Conservation (phyloP, 495 filamentous ascomycete genomes). For the Cercophora samala region DNA sequence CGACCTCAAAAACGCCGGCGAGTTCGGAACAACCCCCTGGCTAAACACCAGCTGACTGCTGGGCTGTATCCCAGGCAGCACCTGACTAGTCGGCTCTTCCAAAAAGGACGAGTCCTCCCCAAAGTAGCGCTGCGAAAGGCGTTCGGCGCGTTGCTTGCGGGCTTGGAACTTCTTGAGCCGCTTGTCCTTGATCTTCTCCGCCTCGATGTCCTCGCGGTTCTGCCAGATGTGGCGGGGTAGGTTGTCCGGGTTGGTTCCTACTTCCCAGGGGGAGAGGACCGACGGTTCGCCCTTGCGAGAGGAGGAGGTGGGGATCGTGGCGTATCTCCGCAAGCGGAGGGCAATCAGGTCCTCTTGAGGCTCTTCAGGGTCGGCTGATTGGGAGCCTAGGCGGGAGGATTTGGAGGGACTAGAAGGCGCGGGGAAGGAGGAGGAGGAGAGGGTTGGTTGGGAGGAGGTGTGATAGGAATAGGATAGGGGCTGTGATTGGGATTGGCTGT, state of each 20-base stretch:
- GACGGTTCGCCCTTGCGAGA: slow-evolving; percentile 15
- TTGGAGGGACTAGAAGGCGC: background rate
- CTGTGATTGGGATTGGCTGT: slow-evolving; percentile 16
- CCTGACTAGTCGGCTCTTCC: background rate
- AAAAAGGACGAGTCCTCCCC: slow-evolving; percentile 11
- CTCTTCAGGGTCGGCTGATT: background rate
- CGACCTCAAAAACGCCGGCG: background rate
- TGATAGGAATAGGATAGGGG: slow-evolving; percentile 17
- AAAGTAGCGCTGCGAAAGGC: slow-evolving; percentile 22
- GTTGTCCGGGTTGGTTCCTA: slow-evolving; percentile 20
- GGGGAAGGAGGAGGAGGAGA: slow-evolving; percentile 10
- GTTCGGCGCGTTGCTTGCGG: slow-evolving; percentile 17
- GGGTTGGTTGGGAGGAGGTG: background rate
- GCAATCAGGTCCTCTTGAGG: slow-evolving; percentile 15
- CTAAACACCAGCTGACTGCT: slow-evolving; percentile 10
- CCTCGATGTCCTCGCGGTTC: slow-evolving; percentile 16
- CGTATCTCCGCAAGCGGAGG: slow-evolving; percentile 28
- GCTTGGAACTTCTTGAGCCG: slow-evolving; percentile 20
- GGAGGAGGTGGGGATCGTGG: slow-evolving; percentile 14
- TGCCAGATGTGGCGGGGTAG: slow-evolving; percentile 22
- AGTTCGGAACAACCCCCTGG: background rate
- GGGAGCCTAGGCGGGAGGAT: background rate
- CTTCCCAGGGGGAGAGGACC: slow-evolving; percentile 24
- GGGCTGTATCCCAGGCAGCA: slow-evolving; percentile 10
- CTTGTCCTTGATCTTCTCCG: slow-evolving; percentile 9